Evolutionary conservation across 148 eudicot genomes (phyloP), one percentile per base, ranked within the genome.

Genomic region (Salicornia ramosissima): DNA sequence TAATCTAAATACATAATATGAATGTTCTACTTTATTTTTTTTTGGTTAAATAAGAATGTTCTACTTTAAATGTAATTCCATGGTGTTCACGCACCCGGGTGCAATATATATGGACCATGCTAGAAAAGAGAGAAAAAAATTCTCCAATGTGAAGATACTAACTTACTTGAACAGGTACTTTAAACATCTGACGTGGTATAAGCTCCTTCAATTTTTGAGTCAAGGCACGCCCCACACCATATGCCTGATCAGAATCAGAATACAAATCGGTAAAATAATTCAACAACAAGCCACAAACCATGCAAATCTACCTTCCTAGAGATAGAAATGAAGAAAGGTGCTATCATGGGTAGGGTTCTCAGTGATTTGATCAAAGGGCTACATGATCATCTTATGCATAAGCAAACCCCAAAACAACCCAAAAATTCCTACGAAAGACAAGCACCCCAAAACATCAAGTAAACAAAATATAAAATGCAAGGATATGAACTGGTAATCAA

Each of bases 101-200:
- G n/a, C n/a, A n/a, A n/a, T n/a, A n/a, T n/a, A n/a, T n/a, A n/a
- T n/a, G n/a, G n/a, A n/a, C n/a, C n/a, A n/a, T n/a, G n/a, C n/a
- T n/a, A n/a, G n/a, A n/a, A 13, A 0, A 13, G 31, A 55, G 10
- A 28, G 3, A 29, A 28, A 2, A 57, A 56, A 4, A 26, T 60
- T 19, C 64, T 60, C 25, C 22, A 45, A 46, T 9, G 61, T 46
- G 40, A 50, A 55, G 13, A 60, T 62, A 30, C 3, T 61, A 57
- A 45, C 81, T 80, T 88, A 93, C 98, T 77, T 93, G 98, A 79
- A 93, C 88, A 57, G 98, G 98, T 26, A 93, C 85, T 93, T 90
- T 90, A 82, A 93, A 93, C 96, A 93, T 90, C 83, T 93, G 96
- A 19, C 96, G 90, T 29, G 98, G 98, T 78, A 93, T 93, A 68